phyloP scores from a whole-genome alignment of 192 early-diverging fungal species.

The Coemansia sp. region DNA sequence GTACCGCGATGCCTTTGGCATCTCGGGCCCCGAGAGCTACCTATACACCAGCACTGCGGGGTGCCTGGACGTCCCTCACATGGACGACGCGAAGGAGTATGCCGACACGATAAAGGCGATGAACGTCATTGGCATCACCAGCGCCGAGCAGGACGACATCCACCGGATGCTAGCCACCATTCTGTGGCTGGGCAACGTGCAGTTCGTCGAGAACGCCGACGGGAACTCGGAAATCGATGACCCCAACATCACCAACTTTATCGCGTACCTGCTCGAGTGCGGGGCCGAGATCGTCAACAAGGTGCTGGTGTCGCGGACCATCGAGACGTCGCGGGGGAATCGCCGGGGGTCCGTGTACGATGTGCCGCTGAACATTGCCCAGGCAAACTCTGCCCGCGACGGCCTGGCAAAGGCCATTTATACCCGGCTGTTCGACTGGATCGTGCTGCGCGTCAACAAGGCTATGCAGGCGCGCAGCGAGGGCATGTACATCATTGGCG shows the following conservation, averaged over 20 bases:
- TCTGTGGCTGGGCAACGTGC: constrained; percentile 93
- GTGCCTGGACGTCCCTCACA: constrained; percentile 84
- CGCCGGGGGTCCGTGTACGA: constrained; percentile 72
- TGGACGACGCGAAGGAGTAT: constrained; percentile 86
- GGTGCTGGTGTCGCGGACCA: constrained; percentile 59
- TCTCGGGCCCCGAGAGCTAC: constrained; percentile 75
- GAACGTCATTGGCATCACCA: constrained; percentile 80
- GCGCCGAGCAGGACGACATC: constrained; percentile 76
- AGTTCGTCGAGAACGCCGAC: constrained; percentile 78
- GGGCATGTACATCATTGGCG: constrained; percentile 72
- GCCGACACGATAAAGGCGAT: constrained; percentile 87
- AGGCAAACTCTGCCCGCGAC: constrained; percentile 85
- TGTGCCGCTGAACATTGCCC: constrained; percentile 83
- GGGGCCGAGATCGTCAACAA: constrained; percentile 56
- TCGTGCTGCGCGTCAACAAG: constrained; percentile 86
- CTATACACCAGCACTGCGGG: constrained; percentile 65
- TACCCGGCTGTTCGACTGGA: constrained; percentile 96
- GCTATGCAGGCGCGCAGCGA: constrained; percentile 66
- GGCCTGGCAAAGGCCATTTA: constrained; percentile 93
- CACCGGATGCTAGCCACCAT: constrained; percentile 90
- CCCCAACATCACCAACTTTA: constrained; percentile 58
- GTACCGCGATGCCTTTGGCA: constrained; percentile 62
- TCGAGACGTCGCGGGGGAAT: constrained; percentile 71
- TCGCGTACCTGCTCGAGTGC: constrained; percentile 68
- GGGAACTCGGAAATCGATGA: constrained; percentile 63